Base-by-base conservation (phyloP, 345 rosid species). In the Limnanthes douglasii region DNA sequence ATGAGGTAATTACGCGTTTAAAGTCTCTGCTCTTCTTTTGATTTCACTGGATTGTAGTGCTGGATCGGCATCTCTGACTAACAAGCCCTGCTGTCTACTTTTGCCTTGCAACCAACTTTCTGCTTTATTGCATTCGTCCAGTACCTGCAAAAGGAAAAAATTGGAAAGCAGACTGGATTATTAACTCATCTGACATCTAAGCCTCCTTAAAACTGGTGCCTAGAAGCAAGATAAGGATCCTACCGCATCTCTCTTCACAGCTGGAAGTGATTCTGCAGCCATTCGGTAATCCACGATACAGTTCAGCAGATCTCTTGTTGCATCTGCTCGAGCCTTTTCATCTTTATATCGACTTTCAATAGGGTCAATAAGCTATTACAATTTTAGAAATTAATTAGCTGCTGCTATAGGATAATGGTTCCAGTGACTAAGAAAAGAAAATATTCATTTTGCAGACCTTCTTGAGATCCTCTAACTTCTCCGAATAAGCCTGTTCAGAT, bases 51-150 rank as follows among this genome's bases (percentile, higher is more conserved):
- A 61, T 62, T 61, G 73, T 46, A 80, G 18, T 51, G 62, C 41
- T 1, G 78, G 78, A 46, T 64, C 61, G 18, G 53, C 53, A 34
- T 71, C 64, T 61, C 60, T 68, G 1, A 86, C 62, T 38, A 65
- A 51, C 14, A 60, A 46, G 18, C 64, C 75, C 34, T 68, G 93
- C 35, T 61, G 63, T 24, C 41, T 39, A 34, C 47, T 54, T 68
- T 60, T 70, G 54, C 70, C 79, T 14, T 61, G 64, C 20, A 81
- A 59, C 94, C 94, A 81, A 37, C 50, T 53, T 75, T 73, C 84
- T 1, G 59, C 78, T 62, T 70, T 73, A 37, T 57, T 39, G 54
- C 94, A 81, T 40, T 76, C 86, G 10, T 68, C 53, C 1, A 34
- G 59, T 47, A 81, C 54, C 86, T 76, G 69, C 43, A 56, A 20